These are phyloP conservation scores for Fusarium sp. DNA, from an alignment of 2,329 filamentous ascomycete genomes.

Conservation along the genomic window DNA sequence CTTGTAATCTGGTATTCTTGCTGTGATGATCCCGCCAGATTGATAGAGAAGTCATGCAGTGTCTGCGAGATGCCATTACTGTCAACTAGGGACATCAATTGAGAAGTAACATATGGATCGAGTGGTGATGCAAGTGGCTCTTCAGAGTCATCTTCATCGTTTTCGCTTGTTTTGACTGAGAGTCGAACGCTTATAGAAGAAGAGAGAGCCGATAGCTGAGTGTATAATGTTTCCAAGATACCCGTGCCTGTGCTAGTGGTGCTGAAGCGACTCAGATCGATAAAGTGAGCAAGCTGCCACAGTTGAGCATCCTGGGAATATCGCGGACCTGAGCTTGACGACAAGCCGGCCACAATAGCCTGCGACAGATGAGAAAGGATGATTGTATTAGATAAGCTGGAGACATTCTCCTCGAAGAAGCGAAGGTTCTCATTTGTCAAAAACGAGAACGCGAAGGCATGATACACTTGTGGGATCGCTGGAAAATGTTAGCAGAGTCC, in stretches of 20 bases:
- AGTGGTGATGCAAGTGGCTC: conserved; percentile 49
- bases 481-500: conserved; percentile 12
- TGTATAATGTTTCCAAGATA: conserved; percentile 65
- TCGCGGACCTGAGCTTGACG: conserved; percentile 39
- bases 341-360: conserved; percentile 55
- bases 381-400: conserved; percentile 53
- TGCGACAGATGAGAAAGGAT: conserved; percentile 56
- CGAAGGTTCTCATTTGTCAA: conserved; percentile 49
- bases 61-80: conserved; percentile 74
- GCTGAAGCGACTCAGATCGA: conserved; percentile 64
- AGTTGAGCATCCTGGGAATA: conserved; percentile 61
- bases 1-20: conserved; percentile 62
- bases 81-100: conserved; percentile 78
- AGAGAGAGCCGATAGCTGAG: conserved; percentile 65
- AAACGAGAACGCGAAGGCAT: conserved; percentile 45
- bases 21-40: conserved; percentile 47
- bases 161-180: conserved; percentile 37
- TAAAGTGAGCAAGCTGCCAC: conserved; percentile 75
- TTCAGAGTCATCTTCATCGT: conserved; percentile 36
- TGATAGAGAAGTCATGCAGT: conserved; percentile 51
- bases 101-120: conserved; percentile 70
- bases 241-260: conserved; percentile 52
- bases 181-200: conserved; percentile 63
- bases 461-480: conserved; percentile 31
- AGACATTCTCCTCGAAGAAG: conserved; percentile 57